phyloP scores from a whole-genome alignment of 2,329 filamentous ascomycete species.

The Onygenales sp. region DNA sequence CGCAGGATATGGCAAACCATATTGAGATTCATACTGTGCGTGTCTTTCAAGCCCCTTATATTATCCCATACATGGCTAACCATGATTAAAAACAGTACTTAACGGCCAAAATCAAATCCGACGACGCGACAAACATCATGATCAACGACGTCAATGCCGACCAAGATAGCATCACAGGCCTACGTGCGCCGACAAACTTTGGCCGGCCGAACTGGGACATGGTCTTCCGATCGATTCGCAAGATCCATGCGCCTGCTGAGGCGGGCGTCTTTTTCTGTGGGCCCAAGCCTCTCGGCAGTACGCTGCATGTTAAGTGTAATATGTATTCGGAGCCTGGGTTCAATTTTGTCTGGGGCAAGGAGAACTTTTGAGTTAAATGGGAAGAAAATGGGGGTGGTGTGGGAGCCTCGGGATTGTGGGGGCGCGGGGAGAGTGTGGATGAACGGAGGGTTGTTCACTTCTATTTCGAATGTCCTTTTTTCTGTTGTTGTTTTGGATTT shows the following conservation, averaged over 20 bases:
- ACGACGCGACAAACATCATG: conserved; percentile 86
- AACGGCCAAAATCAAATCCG: conserved; percentile 75
- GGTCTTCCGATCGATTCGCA: conserved; percentile 75
- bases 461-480: neutral
- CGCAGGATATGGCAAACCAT: conserved; percentile 70
- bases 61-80: neutral
- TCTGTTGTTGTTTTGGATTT: neutral
- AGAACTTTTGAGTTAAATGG: conserved; percentile 37
- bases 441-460: neutral
- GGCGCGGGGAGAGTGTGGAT: too few relatives aligned
- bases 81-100: conserved; percentile 47
- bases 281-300: conserved; percentile 67
- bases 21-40: conserved; percentile 64
- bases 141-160: conserved; percentile 81
- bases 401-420: neutral
- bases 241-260: conserved; percentile 64
- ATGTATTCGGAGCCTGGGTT: conserved; percentile 77
- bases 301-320: conserved; percentile 74
- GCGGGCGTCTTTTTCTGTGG: conserved; percentile 79
- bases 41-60: neutral
- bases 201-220: conserved; percentile 84
- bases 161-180: conserved; percentile 73
- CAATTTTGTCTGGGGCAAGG: conserved; percentile 45
- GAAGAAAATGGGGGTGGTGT: neutral
- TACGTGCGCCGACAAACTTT: conserved; percentile 71